Base-by-base conservation (phyloP, 371 early-diverging fungal genomes). In the Rhizopus delemar region DNA sequence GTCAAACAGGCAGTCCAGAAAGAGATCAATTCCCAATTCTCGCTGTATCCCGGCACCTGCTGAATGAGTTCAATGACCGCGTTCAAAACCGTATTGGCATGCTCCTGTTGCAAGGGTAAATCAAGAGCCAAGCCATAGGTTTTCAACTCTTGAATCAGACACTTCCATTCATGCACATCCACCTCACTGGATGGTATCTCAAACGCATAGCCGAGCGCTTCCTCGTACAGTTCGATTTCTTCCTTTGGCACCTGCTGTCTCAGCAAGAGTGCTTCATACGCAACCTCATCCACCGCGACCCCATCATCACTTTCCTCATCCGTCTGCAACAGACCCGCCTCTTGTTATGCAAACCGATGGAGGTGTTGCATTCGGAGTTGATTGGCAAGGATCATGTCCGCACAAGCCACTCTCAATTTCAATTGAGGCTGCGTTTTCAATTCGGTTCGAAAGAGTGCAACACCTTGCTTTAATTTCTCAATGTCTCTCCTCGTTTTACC, bases 391-490 rank as follows among this genome's bases (percentile, higher is more conserved):
- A 62, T 62, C 31, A 62, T 57, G 11, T 68, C 70, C 50, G 74
- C 68, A n/a, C 57, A 62, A 0, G 71, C 71, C 9, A 68, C 15
- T 5, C 50, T 41, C 4, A 74, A 39, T 15, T 54, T 51, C 8
- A 46, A 34, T 8, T 57, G 39, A 12, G 46, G n/a, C 39, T 46
- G 12, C n/a, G 64, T 72, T 22, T 62, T 66, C 0, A 41, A 12
- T 32, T 71, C 51, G 2, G 66, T 68, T 51, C 71, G 62, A 3
- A 78, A 59, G 2, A 75, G 56, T 35, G 75, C 76, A 28, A 78
- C 57, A 0, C 76, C 78, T 63, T 81, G 78, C 33, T 69, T 65
- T 33, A 75, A 57, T 32, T 78, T 81, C 51, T 81, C 81, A 48
- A 76, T 61, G 0, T 78, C 78, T 3, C 58, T 13, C 5, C 75